phyloP scores from a whole-genome alignment of 257 asterid species.

The Nicotiana paniculata region DNA sequence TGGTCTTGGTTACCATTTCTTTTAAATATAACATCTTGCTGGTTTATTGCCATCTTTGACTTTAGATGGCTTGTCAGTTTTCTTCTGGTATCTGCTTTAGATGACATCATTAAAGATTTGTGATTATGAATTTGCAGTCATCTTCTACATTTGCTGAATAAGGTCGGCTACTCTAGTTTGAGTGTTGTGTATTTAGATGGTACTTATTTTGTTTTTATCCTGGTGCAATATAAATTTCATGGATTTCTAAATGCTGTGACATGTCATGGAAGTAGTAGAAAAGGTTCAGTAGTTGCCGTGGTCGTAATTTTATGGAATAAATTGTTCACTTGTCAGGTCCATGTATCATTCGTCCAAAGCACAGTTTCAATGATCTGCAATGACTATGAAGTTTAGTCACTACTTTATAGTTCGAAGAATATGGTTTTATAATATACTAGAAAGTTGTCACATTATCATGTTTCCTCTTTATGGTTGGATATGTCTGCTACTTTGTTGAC shows the following conservation, averaged over 20 bases:
- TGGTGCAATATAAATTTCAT: background rate
- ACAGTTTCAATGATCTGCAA: background rate
- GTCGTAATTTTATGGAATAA: background rate
- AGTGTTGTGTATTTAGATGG: background rate
- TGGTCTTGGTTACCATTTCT: background rate
- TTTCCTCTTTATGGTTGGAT: no score
- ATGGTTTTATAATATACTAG: no score
- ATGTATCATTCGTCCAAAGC: background rate
- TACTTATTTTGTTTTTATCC: background rate
- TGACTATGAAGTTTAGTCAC: background rate
- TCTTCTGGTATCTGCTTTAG: conserved; percentile 33
- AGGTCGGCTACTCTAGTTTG: background rate
- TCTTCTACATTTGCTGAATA: background rate
- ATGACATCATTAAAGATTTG: background rate
- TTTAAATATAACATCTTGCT: background rate
- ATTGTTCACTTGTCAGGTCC: background rate
- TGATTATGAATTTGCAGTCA: background rate
- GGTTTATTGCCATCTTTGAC: background rate
- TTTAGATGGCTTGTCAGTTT: background rate
- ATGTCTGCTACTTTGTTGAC: no score
- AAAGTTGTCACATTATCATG: no score
- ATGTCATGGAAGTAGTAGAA: background rate
- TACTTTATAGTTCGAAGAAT: no score
- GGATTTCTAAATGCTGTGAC: background rate
- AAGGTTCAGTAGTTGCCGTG: background rate